Evolutionary conservation across 257 asterid species (phyloP), one percentile per base, ranked within the genome.

Genomic region (Solanum lycopersicoides): DNA sequence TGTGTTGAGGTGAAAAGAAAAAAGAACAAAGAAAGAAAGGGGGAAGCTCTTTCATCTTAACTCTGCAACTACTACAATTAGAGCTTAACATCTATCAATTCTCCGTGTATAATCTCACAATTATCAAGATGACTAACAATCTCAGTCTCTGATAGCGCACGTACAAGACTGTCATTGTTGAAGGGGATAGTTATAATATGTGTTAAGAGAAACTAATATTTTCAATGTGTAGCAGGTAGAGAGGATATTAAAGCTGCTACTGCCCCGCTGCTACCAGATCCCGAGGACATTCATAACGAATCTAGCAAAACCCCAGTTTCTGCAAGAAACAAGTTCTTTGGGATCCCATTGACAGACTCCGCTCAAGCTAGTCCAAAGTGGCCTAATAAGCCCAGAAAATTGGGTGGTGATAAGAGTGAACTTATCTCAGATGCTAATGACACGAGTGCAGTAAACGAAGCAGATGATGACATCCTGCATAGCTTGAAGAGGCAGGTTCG

Each of bases 341-440:
- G 96, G 6, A 84, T 92, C 80, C 92, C 97, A 18, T 90, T 94
- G 25, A 84, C 97, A 56, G 98, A 96, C 87, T 93, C 98, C 18
- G 93, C 95, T 91, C 99, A 92, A 69, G 91, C 88, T 16, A 96
- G 99, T 89, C 99, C 99, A 13, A 94, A 93, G 82, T 93, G 92
- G 92, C 66, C 77, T 63, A 91, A 71, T 90, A 89, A 89, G 86
- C 65, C 84, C 12, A 88, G 87, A 89, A 96, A 89, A 73, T 28
- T 87, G 16, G 56, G 92, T 21, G 50, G 83, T 3, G 95, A 92
- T 85, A 92, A 87, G 86, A 68, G 88, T 2, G 98, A 93, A 12
- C 53, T 88, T 6, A 13, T 72, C 25, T 39, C 89, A 12, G 96
- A 92, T 76, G 88, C 90, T 21, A 89, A n/a, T 15, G 95, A 94